phyloP scores from a whole-genome alignment of 2,329 filamentous ascomycete species.

The Talaromyces sp. region DNA sequence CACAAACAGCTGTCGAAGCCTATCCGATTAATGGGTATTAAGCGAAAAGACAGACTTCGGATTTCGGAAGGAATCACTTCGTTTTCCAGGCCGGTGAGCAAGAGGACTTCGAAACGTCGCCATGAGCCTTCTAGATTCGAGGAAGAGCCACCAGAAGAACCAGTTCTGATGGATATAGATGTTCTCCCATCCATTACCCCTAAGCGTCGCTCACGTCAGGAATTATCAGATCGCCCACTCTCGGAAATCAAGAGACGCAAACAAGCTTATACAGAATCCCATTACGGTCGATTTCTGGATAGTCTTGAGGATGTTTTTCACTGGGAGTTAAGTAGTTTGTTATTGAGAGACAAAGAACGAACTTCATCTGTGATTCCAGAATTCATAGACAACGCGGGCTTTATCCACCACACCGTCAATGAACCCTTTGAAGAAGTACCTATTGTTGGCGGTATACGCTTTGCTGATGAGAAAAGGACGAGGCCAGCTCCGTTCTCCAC shows the following conservation, averaged over 20 bases:
- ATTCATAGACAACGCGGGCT: constrained; percentile 15
- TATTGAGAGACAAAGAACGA: not conserved
- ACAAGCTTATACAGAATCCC: not conserved
- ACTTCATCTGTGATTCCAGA: not conserved
- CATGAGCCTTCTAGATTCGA: not conserved
- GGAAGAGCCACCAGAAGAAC: not conserved
- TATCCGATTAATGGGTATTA: constrained; percentile 29
- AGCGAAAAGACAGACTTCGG: constrained; percentile 17
- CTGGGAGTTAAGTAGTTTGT: constrained; percentile 7
- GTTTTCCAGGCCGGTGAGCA: constrained; percentile 22
- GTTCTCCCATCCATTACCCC: not conserved
- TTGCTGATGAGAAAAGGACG: constrained; percentile 24
- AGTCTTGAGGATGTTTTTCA: constrained; percentile 11
- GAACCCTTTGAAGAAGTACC: constrained; percentile 28
- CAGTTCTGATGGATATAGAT: not conserved
- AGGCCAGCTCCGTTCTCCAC: not conserved
- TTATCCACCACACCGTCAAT: constrained; percentile 36
- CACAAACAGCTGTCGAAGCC: constrained; percentile 23
- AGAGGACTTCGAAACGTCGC: not conserved
- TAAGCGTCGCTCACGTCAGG: not conserved
- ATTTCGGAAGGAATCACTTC: constrained; percentile 23
- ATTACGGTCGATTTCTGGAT: constrained; percentile 7
- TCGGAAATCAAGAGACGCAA: constrained; percentile 5
- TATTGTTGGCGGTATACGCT: constrained; percentile 30
- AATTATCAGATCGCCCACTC: not conserved